Evolutionary conservation across 768 basidiomycete genomes (phyloP), one percentile per base, ranked within the genome.

Genomic region (Aureoboletus auriporus): DNA sequence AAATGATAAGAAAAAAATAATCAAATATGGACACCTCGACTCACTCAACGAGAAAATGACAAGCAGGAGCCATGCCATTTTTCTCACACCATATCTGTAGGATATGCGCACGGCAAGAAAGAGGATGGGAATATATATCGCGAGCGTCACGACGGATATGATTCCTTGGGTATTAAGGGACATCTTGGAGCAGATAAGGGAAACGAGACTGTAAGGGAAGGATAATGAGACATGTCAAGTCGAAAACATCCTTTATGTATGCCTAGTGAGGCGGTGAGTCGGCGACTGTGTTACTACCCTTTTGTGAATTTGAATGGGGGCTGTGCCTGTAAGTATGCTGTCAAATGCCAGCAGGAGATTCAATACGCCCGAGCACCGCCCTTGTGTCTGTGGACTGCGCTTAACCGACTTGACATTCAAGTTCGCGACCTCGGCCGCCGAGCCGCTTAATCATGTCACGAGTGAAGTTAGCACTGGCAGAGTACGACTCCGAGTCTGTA

Each of bases 11-110:
- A 42, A 38, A 43, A 44, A 16, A 8, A 16, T 34, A 44, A 44
- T n/a, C 26, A 28, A 7, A 31, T 43, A 23, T 33, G 8, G 30
- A 23, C 3, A 2, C 31, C 10, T 36, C 11, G 29, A 70, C 80
- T 60, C 52, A 83, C 84, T 64, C 38, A 76, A 52, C 10, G 82
- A 74, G 52, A 87, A 84, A 11, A 83, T 65, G 39, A 78, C 70
- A n/a, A 86, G 71, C 53, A 79, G 77, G n/a, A 86, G 63, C 83
- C 83, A 88, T 50, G 82, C 85, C 28, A 75, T 79, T 62, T 82
- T 76, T 37, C 75, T 71, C 48, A 77, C 64, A 55, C 84, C 79
- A 70, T 86, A 80, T 29, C 73, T 78, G 42, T 73, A 58, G 41
- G 74, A 65, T 40, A 84, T 63, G 36, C 73, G 60, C 41, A 75